phyloP scores from a whole-genome alignment of 2,329 filamentous ascomycete species.

The Aureobasidium sp. region DNA sequence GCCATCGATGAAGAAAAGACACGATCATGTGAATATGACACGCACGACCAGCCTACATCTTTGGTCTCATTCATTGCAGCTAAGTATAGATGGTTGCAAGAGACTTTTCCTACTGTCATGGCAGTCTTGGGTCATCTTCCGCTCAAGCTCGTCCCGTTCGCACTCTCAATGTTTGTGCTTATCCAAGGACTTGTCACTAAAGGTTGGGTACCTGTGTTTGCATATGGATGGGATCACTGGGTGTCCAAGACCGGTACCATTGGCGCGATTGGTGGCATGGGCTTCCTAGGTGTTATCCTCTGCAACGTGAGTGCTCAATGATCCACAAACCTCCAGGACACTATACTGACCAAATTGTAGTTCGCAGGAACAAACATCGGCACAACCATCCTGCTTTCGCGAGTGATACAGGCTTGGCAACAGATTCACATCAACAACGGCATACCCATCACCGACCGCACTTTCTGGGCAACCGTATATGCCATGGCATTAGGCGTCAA shows the following conservation, averaged over 20 bases:
- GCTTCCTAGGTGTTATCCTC: conserved; percentile 59
- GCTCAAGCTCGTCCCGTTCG: conserved; percentile 60
- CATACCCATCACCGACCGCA: conserved; percentile 50
- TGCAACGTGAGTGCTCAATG: conserved; percentile 52
- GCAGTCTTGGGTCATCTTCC: conserved; percentile 59
- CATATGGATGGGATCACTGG: conserved; percentile 66
- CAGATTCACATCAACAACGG: conserved; percentile 44
- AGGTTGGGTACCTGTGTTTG: conserved; percentile 66
- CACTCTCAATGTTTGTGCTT: conserved; percentile 66
- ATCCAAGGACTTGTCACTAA: conserved; percentile 66
- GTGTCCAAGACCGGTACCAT: conserved; percentile 60
- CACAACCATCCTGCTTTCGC: conserved; percentile 63
- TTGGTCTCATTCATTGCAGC: conserved; percentile 43
- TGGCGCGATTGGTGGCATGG: conserved; percentile 64
- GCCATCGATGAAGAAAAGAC: neutral
- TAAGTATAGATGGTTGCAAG: conserved; percentile 51
- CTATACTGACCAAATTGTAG: conserved; percentile 31
- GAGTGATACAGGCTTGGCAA: conserved; percentile 62
- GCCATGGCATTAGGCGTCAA: conserved; percentile 68
- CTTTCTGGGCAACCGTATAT: conserved; percentile 67
- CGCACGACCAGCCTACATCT: conserved; percentile 27
- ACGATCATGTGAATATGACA: neutral
- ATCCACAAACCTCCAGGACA: neutral
- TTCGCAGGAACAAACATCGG: conserved; percentile 72
- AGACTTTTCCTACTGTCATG: conserved; percentile 62